A percentile compares a stretch with the other conserved stretches of the same genome.
Evolutionary conservation across 108 stramenopile species (phyloP).

Genomic region (Pinguiococcus pyrenoidosus): DNA sequence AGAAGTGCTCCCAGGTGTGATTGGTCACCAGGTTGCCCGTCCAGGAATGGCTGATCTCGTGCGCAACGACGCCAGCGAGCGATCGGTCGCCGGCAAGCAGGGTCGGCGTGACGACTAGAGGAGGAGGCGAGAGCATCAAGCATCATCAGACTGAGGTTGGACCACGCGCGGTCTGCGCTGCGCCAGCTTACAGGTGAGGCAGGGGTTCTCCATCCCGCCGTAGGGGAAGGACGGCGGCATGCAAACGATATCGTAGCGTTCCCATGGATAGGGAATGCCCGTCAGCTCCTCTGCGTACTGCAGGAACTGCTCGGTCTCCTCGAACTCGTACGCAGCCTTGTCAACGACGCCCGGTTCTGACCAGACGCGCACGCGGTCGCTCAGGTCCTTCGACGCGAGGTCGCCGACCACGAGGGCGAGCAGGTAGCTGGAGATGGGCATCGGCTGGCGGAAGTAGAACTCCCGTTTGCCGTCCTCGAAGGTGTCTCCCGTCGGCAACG

Average conservation of each 20-base stretch:
- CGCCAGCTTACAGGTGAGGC: no score
- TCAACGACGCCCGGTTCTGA: conserved; percentile 78
- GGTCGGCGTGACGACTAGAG: conserved; percentile 90
- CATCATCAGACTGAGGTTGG: no score
- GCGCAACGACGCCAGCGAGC: conserved; percentile 88
- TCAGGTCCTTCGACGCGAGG: conserved; percentile 55
- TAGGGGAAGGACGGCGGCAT: conserved; percentile 93
- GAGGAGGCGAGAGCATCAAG: no score
- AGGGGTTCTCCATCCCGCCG: conserved; percentile 79
- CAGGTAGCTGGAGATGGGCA: conserved; percentile 82
- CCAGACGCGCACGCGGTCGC: conserved; percentile 61
- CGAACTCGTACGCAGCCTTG: conserved; percentile 78
- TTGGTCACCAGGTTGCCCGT: conserved; percentile 94
- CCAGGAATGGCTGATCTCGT: conserved; percentile 66
- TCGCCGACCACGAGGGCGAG: conserved; percentile 84
- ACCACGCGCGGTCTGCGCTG: no score
- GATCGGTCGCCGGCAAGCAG: conserved; percentile 73
- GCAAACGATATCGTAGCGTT: conserved; percentile 83
- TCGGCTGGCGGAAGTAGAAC: conserved; percentile 63
- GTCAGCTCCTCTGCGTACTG: conserved; percentile 58
- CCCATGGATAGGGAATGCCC: conserved; percentile 73
- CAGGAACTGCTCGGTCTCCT: conserved; percentile 80
- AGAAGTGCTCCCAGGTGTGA: conserved; percentile 76
- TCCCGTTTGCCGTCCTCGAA: conserved; percentile 2
- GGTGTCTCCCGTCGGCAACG: conserved; percentile 28